Percentiles rank a stretch among this genome's conserved stretches.
Conservation (phyloP, 164 flowering plant genomes). For the Stephania cephalantha region DNA sequence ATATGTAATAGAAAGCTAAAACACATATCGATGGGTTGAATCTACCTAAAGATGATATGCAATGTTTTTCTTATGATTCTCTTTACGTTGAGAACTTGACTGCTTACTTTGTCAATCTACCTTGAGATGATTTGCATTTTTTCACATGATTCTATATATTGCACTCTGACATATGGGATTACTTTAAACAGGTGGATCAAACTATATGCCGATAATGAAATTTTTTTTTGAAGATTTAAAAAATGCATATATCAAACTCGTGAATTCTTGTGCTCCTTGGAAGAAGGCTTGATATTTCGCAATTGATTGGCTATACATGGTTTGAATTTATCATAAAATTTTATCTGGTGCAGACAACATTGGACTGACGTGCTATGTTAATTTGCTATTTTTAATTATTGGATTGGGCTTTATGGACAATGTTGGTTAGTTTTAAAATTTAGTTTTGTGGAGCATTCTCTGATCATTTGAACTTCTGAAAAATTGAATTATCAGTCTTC, state of each 20-base stretch:
- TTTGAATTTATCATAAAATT: neutral
- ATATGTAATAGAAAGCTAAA: neutral
- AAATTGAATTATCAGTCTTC: neutral
- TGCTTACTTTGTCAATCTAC: neutral
- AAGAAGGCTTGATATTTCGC: conserved; percentile 19
- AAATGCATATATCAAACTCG: conserved; percentile 65
- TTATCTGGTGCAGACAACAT: neutral
- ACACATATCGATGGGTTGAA: neutral
- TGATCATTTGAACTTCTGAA: neutral
- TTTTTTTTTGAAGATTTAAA: conserved; percentile 78
- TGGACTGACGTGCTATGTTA: neutral
- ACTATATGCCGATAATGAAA: conserved; percentile 59
- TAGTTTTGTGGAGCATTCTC: no score
- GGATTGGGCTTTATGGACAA: neutral
- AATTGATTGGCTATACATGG: no score
- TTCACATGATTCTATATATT: neutral
- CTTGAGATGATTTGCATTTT: neutral
- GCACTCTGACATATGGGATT: neutral
- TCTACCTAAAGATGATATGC: neutral
- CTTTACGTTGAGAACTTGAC: neutral
- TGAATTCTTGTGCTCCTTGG: conserved; percentile 83
- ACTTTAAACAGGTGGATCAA: conserved; percentile 66
- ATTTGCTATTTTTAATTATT: neutral
- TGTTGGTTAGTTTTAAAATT: neutral
- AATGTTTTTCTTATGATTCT: neutral